Evolutionary conservation across 2,329 filamentous ascomycete species (phyloP).

Genomic region (Helminthosporium solani): DNA sequence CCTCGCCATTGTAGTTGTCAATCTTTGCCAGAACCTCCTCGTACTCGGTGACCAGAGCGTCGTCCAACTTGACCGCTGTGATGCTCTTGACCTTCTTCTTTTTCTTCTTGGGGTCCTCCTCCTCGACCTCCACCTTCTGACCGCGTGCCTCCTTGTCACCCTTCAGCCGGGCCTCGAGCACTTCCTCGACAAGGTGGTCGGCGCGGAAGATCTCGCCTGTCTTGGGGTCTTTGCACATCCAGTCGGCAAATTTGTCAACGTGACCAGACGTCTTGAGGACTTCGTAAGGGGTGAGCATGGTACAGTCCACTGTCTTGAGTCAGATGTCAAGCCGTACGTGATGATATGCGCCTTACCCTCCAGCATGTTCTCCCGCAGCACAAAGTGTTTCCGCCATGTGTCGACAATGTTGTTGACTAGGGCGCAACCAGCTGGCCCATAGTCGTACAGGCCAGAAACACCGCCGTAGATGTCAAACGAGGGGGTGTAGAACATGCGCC

Average conservation of each 20-base stretch:
- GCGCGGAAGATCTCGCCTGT: conserved; percentile 95
- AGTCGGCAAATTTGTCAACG: conserved; percentile 97
- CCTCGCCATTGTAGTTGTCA: conserved; percentile 88
- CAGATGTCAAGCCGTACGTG: conserved; percentile 11
- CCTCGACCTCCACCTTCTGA: conserved; percentile 71
- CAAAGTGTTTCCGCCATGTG: conserved; percentile 89
- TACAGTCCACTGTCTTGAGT: conserved; percentile 68
- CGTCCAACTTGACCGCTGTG: conserved; percentile 75
- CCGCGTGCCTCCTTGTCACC: conserved; percentile 92
- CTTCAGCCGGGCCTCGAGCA: conserved; percentile 82
- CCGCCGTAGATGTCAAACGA: conserved; percentile 94
- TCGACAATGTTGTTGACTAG: conserved; percentile 87
- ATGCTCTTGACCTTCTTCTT: conserved; percentile 72
- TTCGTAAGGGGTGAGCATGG: conserved; percentile 87
- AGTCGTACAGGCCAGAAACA: conserved; percentile 87
- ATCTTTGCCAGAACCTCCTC: conserved; percentile 88
- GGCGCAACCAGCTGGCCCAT: conserved; percentile 83
- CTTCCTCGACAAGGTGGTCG: conserved; percentile 94
- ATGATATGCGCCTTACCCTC: conserved; percentile 50
- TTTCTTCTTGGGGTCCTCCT: conserved; percentile 82
- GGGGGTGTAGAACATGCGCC: conserved; percentile 78
- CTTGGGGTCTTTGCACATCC: conserved; percentile 99
- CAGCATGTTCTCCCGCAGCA: conserved; percentile 91
- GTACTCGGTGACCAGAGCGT: conserved; percentile 83
- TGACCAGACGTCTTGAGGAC: conserved; percentile 92